Conservation (phyloP, 2,329 filamentous ascomycete genomes). For the Rhynchosporium agropyri region DNA sequence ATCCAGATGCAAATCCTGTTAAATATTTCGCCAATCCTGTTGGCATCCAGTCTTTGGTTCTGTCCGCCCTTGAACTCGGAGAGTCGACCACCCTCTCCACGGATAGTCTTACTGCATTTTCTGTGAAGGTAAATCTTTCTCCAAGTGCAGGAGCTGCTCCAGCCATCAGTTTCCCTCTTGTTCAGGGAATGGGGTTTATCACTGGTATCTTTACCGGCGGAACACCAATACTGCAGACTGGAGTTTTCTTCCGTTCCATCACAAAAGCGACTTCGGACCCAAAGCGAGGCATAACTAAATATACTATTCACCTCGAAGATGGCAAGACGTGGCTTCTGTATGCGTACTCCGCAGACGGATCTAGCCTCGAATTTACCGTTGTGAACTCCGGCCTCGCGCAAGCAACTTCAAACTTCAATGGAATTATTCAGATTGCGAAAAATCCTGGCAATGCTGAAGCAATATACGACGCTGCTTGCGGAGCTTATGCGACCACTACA, state of each 20-base stretch:
- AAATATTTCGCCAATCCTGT: constrained; percentile 80
- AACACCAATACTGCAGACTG: constrained; percentile 73
- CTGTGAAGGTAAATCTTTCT: constrained; percentile 67
- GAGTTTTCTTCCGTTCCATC: constrained; percentile 72
- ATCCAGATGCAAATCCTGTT: constrained; percentile 57
- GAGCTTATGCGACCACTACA: constrained; percentile 70
- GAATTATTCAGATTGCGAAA: constrained; percentile 82
- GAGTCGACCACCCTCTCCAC: constrained; percentile 58
- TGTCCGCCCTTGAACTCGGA: constrained; percentile 77
- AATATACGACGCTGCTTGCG: constrained; percentile 74
- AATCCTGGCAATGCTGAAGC: constrained; percentile 64
- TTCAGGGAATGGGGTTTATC: constrained; percentile 88
- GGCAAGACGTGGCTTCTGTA: constrained; percentile 80
- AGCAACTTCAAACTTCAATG: constrained; percentile 69
- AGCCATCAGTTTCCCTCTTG: constrained; percentile 74
- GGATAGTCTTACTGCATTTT: constrained; percentile 60
- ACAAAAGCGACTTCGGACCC: constrained; percentile 58
- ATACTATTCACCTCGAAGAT: constrained; percentile 72
- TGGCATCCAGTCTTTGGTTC: constrained; percentile 76
- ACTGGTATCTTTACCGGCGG: constrained; percentile 74
- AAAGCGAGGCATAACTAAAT: constrained; percentile 72
- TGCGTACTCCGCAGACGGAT: constrained; percentile 60
- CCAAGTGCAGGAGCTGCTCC: constrained; percentile 55
- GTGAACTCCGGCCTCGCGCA: constrained; percentile 66
- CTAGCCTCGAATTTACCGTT: constrained; percentile 68